Evolutionary conservation across 164 flowering plant genomes (phyloP), one percentile per base, ranked within the genome.

Genomic region (Santalum album): DNA sequence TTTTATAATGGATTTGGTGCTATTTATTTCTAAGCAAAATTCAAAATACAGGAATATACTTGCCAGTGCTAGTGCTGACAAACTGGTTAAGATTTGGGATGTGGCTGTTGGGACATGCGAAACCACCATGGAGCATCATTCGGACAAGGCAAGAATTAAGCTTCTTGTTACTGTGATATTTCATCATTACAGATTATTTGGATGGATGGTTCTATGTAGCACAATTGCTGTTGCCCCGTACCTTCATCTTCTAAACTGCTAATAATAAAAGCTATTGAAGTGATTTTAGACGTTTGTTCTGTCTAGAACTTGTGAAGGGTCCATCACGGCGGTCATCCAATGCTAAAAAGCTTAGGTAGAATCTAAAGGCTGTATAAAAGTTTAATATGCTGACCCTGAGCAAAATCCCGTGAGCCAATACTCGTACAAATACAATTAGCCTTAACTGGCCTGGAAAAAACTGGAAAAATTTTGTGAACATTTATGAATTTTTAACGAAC

Each of bases 11-110:
- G 38, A 42, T 24, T 45, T 20, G 1, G 11, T 20, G 14, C 6
- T 45, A 5, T 21, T 20, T 20, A 25, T 6, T 45, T 3, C 25
- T 45, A 45, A 52, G 15, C n/a, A 6, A 9, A 49, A 4, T 38
- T 24, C 16, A 38, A 26, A 57, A 39, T 57, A 49, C 71, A 91
- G 98, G 78, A 88, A 91, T 66, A 70, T 86, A 46, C 87, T 92
- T 56, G 98, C 98, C 7, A 92, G 98, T 73, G 95, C 86, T 50
- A 86, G 96, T 77, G 96, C 91, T 39, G 98, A 92, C 67, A 84
- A 71, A 25, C 65, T 68, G 59, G 95, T 92, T 32, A 89, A 92
- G 73, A 78, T 92, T 59, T 92, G 98, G 96, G 98, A 92, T 70
- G 69, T 92, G 48, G 79, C 72, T 57, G 61, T 78, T 1, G 91